These are phyloP conservation scores for Solanum pinnatisectum DNA, from an alignment of 257 asterid genomes.

Conservation along the genomic window DNA sequence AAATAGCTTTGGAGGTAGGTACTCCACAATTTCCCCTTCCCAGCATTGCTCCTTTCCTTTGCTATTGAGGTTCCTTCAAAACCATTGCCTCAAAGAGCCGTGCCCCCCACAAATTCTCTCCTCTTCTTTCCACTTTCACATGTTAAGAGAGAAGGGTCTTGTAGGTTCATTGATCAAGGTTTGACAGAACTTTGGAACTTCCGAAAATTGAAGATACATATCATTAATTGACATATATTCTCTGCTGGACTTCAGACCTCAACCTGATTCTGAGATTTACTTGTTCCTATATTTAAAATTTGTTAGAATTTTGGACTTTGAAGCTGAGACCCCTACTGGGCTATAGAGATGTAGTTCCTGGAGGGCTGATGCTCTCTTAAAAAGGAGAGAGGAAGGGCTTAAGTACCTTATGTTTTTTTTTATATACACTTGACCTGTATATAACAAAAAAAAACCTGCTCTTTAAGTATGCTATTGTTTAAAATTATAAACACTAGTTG, in stretches of 20 bases:
- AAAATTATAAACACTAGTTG: too few relatives aligned
- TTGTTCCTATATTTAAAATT: not conserved
- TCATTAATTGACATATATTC: not conserved
- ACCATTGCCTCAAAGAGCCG: not conserved
- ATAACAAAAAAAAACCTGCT: not conserved
- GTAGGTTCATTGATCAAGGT: not conserved
- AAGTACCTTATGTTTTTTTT: not conserved
- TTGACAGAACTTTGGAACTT: not conserved
- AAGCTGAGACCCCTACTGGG: not conserved
- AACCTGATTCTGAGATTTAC: not conserved
- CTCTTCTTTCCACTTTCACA: not conserved
- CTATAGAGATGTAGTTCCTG: not conserved
- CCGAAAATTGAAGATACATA: not conserved
- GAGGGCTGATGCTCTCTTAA: not conserved
- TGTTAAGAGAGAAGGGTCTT: not conserved
- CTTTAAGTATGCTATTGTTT: not conserved
- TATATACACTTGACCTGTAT: not conserved
- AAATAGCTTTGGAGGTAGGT: not conserved
- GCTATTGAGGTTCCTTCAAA: not conserved
- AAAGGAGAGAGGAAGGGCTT: not conserved
- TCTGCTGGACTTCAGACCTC: not conserved
- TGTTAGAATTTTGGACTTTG: not conserved
- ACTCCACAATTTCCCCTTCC: not conserved
- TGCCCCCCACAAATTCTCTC: not conserved
- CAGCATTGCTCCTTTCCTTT: not conserved